A percentile compares a stretch with the other conserved stretches of the same genome.
phyloP scores from a whole-genome alignment of 1,139 yeast species.

The Candida frijolesensis region DNA sequence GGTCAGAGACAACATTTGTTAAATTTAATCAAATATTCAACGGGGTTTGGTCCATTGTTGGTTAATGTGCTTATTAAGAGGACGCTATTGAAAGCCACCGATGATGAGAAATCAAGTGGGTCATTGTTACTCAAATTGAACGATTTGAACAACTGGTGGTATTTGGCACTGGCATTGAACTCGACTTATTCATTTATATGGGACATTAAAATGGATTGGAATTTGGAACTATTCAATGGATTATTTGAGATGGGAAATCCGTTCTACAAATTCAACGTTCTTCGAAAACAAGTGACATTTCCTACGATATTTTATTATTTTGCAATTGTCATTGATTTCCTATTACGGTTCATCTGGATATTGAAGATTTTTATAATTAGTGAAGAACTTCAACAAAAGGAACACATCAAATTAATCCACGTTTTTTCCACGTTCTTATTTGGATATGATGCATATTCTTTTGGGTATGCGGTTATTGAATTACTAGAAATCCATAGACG shows the following conservation, averaged over 20 bases:
- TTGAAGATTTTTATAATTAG: slow-evolving; percentile 46
- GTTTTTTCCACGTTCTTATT: slow-evolving; percentile 35
- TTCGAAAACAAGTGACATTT: slow-evolving; percentile 13
- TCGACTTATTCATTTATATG: slow-evolving; percentile 80
- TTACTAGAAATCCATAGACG: slow-evolving; percentile 76
- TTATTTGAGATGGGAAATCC: slow-evolving; percentile 8
- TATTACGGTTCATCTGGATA: slow-evolving; percentile 76
- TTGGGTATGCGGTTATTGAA: slow-evolving; percentile 67
- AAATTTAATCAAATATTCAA: slow-evolving; percentile 73
- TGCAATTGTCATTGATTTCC: slow-evolving; percentile 61
- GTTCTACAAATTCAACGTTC: slow-evolving; percentile 7
- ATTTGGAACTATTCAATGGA: slow-evolving; percentile 55
- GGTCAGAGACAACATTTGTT: slow-evolving; percentile 57
- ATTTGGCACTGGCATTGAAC: slow-evolving; percentile 55
- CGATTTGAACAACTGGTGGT: slow-evolving; percentile 46
- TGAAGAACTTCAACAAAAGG: slow-evolving; percentile 21
- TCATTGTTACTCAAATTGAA: slow-evolving; percentile 15
- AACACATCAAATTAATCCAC: slow-evolving; percentile 18
- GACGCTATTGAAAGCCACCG: slow-evolving; percentile 13
- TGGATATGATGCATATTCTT: slow-evolving; percentile 50
- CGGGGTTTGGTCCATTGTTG: slow-evolving; percentile 67
- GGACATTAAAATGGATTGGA: slow-evolving; percentile 94
- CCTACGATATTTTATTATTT: slow-evolving; percentile 40
- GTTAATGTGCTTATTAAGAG: slow-evolving; percentile 41
- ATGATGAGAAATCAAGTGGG: slow-evolving; percentile 12